Evolutionary conservation across 2,329 filamentous ascomycete genomes (phyloP).

Genomic region (Aspergillus pseudonomiae): DNA sequence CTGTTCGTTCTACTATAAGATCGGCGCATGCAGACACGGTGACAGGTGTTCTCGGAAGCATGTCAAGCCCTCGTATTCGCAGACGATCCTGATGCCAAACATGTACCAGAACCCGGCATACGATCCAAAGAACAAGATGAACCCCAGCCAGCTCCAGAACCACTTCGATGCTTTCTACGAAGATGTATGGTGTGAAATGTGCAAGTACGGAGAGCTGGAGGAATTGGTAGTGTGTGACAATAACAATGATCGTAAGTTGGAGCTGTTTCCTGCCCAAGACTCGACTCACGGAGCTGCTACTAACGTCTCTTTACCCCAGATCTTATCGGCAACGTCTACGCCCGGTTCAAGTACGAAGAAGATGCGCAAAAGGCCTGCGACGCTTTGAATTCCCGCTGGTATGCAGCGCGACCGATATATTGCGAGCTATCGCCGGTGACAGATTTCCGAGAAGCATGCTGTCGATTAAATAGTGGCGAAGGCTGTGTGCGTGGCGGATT

Average conservation of each 20-base stretch:
- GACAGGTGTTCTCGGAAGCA: conserved; percentile 98
- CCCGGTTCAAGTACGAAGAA: conserved; percentile 99
- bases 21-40: conserved; percentile 96
- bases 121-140: conserved; percentile 97
- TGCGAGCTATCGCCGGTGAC: conserved; percentile 96
- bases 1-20: conserved; percentile 99
- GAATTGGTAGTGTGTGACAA: conserved; percentile 99
- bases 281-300: background rate
- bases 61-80: conserved; percentile 97
- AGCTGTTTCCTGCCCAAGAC: background rate
- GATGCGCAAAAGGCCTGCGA: conserved; percentile 92
- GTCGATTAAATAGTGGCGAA: conserved; percentile 89
- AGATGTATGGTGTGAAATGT: conserved; percentile 99
- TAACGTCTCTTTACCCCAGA: conserved; percentile 55
- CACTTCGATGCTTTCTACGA: conserved; percentile 99
- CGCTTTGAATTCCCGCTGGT: conserved; percentile 92
- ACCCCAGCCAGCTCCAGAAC: conserved; percentile 91
- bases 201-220: conserved; percentile 96
- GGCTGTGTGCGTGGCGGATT: conserved; percentile 95
- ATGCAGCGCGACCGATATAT: conserved; percentile 95
- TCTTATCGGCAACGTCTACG: conserved; percentile 98
- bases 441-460: conserved; percentile 97
- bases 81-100: conserved; percentile 97
- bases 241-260: conserved; percentile 85
- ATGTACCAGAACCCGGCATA: conserved; percentile 99